Evolutionary conservation across 2,329 filamentous ascomycete species (phyloP).

Genomic region (Atkinsonella hypoxylon): DNA sequence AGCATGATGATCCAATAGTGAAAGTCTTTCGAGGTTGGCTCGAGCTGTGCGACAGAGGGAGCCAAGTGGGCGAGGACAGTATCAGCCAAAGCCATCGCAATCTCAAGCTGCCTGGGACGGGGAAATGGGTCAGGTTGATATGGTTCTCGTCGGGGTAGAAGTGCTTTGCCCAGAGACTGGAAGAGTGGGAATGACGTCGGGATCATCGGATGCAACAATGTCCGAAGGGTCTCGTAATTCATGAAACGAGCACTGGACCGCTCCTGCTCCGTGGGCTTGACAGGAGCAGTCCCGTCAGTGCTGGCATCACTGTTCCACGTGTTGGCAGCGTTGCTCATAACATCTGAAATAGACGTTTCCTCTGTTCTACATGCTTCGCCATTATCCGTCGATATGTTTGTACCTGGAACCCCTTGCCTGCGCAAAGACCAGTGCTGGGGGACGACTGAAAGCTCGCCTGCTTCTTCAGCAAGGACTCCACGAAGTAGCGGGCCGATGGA

Average conservation of each 20-base stretch:
- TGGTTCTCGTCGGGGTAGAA: constrained; percentile 59
- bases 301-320: constrained; percentile 15
- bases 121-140: constrained; percentile 45
- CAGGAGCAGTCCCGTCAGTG: constrained; percentile 12
- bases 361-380: constrained; percentile 10
- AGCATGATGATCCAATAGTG: constrained; percentile 76
- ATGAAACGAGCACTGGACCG: constrained; percentile 36
- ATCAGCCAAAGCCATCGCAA: constrained; percentile 57
- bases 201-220: constrained; percentile 66
- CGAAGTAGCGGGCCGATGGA: constrained; percentile 68
- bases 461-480: constrained; percentile 75
- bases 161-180: constrained; percentile 69
- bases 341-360: constrained; percentile 20
- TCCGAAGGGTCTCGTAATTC: constrained; percentile 68
- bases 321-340: constrained; percentile 15
- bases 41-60: constrained; percentile 27
- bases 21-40: constrained; percentile 50
- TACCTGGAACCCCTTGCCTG: constrained; percentile 17
- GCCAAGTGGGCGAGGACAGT: constrained; percentile 58
- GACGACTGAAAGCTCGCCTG: constrained; percentile 59
- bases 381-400: constrained; percentile 12
- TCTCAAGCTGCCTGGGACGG: constrained; percentile 39
- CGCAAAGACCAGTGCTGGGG: constrained; percentile 51
- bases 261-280: constrained; percentile 30
- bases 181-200: constrained; percentile 75